Evolutionary conservation across 2,329 filamentous ascomycete species (phyloP).

Genomic region (Whalleya microplaca): DNA sequence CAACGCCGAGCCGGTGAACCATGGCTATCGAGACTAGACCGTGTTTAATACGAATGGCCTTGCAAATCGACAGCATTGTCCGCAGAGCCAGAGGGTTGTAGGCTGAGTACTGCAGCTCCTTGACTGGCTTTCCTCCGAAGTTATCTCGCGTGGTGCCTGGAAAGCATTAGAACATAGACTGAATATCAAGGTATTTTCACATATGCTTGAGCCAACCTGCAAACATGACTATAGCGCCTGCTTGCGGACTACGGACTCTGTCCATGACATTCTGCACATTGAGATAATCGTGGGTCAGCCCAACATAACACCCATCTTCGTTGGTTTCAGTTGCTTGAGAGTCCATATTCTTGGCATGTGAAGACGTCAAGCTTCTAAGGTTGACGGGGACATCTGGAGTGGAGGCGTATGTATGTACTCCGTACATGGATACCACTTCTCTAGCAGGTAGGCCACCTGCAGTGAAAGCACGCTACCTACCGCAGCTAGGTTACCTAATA

Average conservation of each 20-base stretch:
- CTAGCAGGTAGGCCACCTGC: too few relatives aligned
- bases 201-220: conserved; percentile 55
- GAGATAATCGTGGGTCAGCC: conserved; percentile 67
- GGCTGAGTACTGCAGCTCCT: conserved; percentile 74
- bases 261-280: conserved; percentile 62
- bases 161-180: conserved; percentile 24
- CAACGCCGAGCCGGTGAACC: conserved; percentile 80
- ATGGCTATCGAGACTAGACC: conserved; percentile 75
- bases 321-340: conserved; percentile 44
- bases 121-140: conserved; percentile 73
- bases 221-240: conserved; percentile 78
- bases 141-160: conserved; percentile 76
- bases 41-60: conserved; percentile 61
- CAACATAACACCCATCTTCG: conserved; percentile 64
- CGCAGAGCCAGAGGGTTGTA: conserved; percentile 72
- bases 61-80: conserved; percentile 69
- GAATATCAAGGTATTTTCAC: neutral
- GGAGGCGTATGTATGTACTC: neutral
- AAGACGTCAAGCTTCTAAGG: neutral
- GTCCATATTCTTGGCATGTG: conserved; percentile 21
- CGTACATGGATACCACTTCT: too few relatives aligned
- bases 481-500: neutral
- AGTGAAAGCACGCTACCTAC: too few relatives aligned
- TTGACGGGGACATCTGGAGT: neutral
- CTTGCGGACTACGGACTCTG: conserved; percentile 71